Base-by-base conservation (phyloP, 78 protist genomes). In the Dictyostelium capitatum region DNA sequence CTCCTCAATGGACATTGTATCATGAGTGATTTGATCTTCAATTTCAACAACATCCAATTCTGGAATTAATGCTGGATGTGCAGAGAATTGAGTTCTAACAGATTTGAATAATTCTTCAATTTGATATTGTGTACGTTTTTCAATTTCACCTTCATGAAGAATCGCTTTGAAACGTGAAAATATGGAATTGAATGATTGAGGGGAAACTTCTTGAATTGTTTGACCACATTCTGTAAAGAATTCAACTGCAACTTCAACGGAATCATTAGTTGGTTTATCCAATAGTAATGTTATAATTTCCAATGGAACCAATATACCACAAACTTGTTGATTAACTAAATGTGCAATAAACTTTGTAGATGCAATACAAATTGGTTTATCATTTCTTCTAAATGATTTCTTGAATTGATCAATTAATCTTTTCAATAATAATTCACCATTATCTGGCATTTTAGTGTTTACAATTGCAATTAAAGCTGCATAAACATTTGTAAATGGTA, bases 361-460 rank as follows among this genome's bases (percentile, higher is more conserved):
- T 1, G 95, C 85, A 1, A 96, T 23, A 28, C 91, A 83, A n/a
- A 23, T 41, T 5, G 79, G 90, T 92, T 97, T 95, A 65, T 97
- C 98, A 85, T 98, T 97, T 57, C 98, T 97, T 19, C 91, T 25
- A 90, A 69, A 98, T 1, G 98, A 17, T 23, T 95, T 85, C 6
- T 94, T 93, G 80, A 97, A 99, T 73, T 94, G 91, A 4, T 83
- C 93, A 0, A 94, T 37, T 1, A 97, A 82, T n/a, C 99, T 93
- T 67, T 95, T 97, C 25, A 98, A 46, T 20, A 98, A 30, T 2
- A 99, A 94, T 73, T 98, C 98, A 0, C 99, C 99, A 19, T 91
- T 50, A 32, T 96, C 99, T 3, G 99, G 99, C 43, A 99, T 67
- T 90, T 97, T 97, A 1, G 99, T 95, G 95, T 99, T 99, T 74